phyloP scores from a whole-genome alignment of 2,329 filamentous ascomycete genomes.

The Colletotrichum sp. region DNA sequence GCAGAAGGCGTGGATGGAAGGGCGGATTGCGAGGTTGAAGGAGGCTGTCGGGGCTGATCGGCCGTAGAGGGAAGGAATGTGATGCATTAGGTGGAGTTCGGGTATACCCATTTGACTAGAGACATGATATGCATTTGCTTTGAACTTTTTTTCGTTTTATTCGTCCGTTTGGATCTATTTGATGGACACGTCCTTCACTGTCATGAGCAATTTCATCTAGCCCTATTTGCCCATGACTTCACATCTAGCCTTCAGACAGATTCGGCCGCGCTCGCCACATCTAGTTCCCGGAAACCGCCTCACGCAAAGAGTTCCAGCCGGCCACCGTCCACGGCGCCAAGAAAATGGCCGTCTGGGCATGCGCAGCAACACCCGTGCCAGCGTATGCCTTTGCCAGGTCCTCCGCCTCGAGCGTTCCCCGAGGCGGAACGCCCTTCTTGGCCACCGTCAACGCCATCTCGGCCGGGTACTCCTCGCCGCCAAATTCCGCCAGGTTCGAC shows the following conservation, averaged over 20 bases:
- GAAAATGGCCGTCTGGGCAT: constrained; percentile 79
- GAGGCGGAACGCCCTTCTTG: constrained; percentile 73
- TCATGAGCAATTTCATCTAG: neutral
- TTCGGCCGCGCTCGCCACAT: neutral
- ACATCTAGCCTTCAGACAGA: neutral
- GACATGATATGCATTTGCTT: neutral
- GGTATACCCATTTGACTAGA: constrained; percentile 1
- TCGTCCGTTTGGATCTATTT: neutral
- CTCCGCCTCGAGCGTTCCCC: constrained; percentile 68
- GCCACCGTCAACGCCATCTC: constrained; percentile 87
- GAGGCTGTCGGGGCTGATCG: constrained; percentile 54
- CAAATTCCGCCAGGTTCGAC: constrained; percentile 71
- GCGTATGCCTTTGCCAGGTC: constrained; percentile 78
- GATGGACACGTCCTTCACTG: neutral
- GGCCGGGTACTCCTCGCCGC: constrained; percentile 60
- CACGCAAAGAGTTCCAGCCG: constrained; percentile 67
- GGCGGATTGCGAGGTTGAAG: constrained; percentile 72
- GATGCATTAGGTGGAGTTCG: constrained; percentile 2
- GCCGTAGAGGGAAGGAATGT: neutral
- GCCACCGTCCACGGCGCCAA: constrained; percentile 78
- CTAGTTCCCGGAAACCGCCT: constrained; percentile 33
- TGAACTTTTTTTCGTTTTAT: neutral
- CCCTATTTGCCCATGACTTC: neutral
- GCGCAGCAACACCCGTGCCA: constrained; percentile 71
- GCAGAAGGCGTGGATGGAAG: constrained; percentile 79